Evolutionary conservation across 2,329 filamentous ascomycete species (phyloP).

Genomic region (Hypoxylon sp.): DNA sequence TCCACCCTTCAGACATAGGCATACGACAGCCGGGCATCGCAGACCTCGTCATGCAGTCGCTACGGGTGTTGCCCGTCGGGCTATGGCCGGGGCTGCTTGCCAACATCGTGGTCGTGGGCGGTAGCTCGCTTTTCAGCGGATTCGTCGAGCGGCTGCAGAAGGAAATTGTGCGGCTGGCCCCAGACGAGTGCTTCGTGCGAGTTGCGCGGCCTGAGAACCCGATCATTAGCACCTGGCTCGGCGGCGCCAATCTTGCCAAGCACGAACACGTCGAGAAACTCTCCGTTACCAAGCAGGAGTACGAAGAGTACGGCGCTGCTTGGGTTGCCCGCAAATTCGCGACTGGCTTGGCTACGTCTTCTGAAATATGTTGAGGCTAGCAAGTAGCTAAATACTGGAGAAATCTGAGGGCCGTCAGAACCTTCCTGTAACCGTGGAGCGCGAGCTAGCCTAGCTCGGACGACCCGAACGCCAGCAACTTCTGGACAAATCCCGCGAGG

Average conservation of each 20-base stretch:
- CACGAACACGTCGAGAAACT: constrained; percentile 75
- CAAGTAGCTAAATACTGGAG: no score
- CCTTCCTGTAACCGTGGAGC: no score
- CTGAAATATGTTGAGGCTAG: no score
- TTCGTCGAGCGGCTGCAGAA: constrained; percentile 83
- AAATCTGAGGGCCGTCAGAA: no score
- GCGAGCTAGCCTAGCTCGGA: no score
- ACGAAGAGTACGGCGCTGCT: constrained; percentile 83
- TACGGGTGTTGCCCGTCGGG: constrained; percentile 80
- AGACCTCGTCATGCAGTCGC: constrained; percentile 82
- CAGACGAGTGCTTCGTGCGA: constrained; percentile 81
- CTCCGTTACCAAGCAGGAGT: constrained; percentile 87
- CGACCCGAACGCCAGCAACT: no score
- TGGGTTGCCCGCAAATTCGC: constrained; percentile 82
- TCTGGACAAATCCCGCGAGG: no score
- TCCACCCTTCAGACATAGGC: constrained; percentile 86
- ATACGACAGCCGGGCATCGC: constrained; percentile 85
- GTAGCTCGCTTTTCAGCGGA: constrained; percentile 82
- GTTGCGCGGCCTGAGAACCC: constrained; percentile 78
- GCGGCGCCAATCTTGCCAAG: constrained; percentile 81
- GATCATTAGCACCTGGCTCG: constrained; percentile 84
- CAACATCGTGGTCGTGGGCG: constrained; percentile 90
- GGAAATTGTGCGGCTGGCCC: constrained; percentile 78
- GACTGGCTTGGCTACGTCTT: constrained; percentile 45
- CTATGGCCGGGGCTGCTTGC: constrained; percentile 86